Conservation (phyloP, 202 grass and related monocot species). For the Schoenoplectus triqueter region DNA sequence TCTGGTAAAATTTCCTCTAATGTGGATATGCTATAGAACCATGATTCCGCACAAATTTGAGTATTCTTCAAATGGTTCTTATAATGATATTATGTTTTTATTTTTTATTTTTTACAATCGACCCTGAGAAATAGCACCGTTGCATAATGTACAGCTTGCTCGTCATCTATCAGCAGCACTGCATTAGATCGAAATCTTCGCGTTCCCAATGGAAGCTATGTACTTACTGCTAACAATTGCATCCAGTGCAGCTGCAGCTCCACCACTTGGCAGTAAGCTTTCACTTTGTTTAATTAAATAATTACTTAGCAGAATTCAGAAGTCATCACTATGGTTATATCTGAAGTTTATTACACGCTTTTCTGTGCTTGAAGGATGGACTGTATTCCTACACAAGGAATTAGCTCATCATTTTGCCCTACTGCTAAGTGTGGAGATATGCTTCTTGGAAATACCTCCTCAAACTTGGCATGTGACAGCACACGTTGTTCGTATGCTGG, state of each 20-base stretch:
- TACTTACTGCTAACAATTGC: conserved; percentile 84
- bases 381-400: conserved; percentile 59
- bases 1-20: neutral
- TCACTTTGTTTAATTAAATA: neutral
- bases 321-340: neutral
- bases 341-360: conserved; percentile 1
- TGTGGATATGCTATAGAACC: neutral
- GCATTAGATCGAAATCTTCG: conserved; percentile 59
- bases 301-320: neutral
- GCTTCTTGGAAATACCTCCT: conserved; percentile 69
- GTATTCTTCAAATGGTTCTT: neutral
- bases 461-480: conserved; percentile 53
- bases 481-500: conserved; percentile 68
- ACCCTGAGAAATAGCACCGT: neutral
- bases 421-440: conserved; percentile 65
- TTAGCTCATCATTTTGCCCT: conserved; percentile 56
- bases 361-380: conserved; percentile 53
- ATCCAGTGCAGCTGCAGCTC: conserved; percentile 85
- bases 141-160: conserved; percentile 60
- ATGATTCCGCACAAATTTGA: neutral
- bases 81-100: neutral
- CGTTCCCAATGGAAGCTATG: conserved; percentile 77
- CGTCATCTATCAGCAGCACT: conserved; percentile 63
- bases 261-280: conserved; percentile 71
- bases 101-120: neutral